A percentile compares a stretch with the other conserved stretches of the same genome.
These are phyloP conservation scores for Cupressus sempervirens DNA, from an alignment of 75 land plant genomes.

Conservation along the genomic window DNA sequence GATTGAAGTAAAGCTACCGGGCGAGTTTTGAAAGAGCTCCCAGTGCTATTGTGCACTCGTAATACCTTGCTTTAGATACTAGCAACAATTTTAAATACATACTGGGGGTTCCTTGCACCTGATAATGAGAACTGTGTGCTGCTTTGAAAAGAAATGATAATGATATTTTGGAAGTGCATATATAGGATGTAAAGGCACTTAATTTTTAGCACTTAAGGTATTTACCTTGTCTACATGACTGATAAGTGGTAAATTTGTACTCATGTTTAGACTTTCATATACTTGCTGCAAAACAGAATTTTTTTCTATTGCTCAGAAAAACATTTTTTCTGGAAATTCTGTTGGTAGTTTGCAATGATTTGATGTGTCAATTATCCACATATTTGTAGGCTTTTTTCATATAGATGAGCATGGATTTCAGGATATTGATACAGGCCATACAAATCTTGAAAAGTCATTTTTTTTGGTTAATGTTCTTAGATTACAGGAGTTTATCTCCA, in stretches of 20 bases:
- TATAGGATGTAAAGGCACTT: background rate
- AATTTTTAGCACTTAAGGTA: too few species aligned
- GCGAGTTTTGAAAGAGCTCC: background rate
- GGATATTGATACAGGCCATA: background rate
- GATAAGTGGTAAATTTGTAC: background rate
- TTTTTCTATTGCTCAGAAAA: background rate
- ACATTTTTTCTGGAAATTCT: background rate
- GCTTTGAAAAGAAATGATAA: background rate
- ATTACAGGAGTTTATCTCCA: background rate
- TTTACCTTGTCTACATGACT: background rate
- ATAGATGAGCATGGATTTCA: background rate
- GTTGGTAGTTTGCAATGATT: background rate
- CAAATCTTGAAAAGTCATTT: background rate
- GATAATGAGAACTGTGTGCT: background rate
- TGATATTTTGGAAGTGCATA: background rate
- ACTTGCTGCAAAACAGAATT: background rate
- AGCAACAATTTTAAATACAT: background rate
- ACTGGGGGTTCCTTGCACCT: background rate
- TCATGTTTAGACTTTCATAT: background rate
- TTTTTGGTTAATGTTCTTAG: background rate
- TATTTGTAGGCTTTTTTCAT: background rate
- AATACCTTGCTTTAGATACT: background rate
- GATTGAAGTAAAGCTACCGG: background rate
- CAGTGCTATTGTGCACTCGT: background rate
- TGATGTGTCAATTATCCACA: background rate